Evolutionary conservation across 345 rosid genomes (phyloP).

Genomic region (Eucalyptus marginata): DNA sequence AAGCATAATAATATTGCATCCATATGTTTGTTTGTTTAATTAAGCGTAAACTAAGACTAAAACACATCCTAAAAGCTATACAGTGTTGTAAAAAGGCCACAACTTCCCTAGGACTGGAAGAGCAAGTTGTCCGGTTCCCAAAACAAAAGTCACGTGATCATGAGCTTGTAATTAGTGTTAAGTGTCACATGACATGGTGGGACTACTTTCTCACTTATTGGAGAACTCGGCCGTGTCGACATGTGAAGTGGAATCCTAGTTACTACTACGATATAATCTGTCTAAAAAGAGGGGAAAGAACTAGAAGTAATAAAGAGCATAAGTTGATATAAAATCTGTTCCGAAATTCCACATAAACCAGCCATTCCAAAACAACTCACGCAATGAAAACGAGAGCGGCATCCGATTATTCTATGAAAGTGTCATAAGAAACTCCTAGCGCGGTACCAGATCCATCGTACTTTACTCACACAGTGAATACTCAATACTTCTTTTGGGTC

Average conservation of each 20-base stretch:
- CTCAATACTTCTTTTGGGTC: not conserved
- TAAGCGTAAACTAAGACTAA: not conserved
- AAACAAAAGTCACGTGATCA: not conserved
- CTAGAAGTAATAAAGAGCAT: not conserved
- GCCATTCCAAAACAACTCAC: not conserved
- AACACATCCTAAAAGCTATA: not conserved
- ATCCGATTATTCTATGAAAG: not conserved
- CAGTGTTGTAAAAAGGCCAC: not conserved
- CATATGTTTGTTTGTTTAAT: not conserved
- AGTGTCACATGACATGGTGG: not conserved
- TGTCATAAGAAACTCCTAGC: not conserved
- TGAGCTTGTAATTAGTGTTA: not conserved
- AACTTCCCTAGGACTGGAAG: not conserved
- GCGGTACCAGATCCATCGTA: not conserved
- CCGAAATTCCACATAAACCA: not conserved
- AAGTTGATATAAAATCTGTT: not conserved
- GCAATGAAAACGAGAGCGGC: not conserved
- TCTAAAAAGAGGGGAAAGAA: not conserved
- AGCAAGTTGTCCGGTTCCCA: not conserved
- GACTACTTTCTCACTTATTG: not conserved
- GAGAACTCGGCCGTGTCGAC: not conserved
- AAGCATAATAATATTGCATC: not conserved
- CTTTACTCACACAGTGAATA: not conserved
- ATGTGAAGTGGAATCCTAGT: not conserved
- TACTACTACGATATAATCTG: not conserved